phyloP scores from a whole-genome alignment of 805 yeast genomes.

The Jamesozyma lodderae region DNA sequence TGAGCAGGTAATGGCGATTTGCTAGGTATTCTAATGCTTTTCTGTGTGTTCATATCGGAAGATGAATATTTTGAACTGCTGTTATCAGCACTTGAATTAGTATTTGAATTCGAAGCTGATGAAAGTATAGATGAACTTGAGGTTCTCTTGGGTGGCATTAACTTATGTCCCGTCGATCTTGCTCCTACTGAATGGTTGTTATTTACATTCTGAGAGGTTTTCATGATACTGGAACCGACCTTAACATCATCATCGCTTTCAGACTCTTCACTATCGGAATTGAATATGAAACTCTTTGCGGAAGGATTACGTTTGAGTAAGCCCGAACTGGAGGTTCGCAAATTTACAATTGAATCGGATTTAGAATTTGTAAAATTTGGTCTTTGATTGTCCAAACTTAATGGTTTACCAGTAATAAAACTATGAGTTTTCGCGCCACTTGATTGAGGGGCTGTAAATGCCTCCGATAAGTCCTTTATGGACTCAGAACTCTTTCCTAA shows the following conservation, averaged over 20 bases:
- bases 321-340: constrained; percentile 1
- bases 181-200: too few relatives aligned
- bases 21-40: constrained; percentile 7
- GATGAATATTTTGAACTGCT: not conserved
- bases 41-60: constrained; percentile 1
- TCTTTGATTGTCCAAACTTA: constrained; percentile 5
- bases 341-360: not conserved
- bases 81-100: not conserved
- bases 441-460: constrained; percentile 3
- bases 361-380: not conserved
- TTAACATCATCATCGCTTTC: constrained; percentile 9
- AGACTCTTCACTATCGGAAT: constrained; percentile 26
- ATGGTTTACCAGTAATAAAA: constrained; percentile 26
- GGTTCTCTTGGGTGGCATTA: constrained; percentile 5
- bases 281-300: constrained; percentile 22
- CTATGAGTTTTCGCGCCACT: constrained; percentile 16
- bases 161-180: constrained; percentile 1
- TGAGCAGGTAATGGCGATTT: constrained; percentile 18
- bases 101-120: not conserved
- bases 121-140: constrained; percentile 5
- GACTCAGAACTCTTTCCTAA: constrained; percentile 24
- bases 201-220: too few relatives aligned
- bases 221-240: too few relatives aligned
- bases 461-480: constrained; percentile 15
- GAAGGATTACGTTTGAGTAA: constrained; percentile 13